Percentiles rank a stretch among this genome's conserved stretches.
Evolutionary conservation across 169 alveolate genomes (phyloP).

Genomic region (Cryptosporidium felis): DNA sequence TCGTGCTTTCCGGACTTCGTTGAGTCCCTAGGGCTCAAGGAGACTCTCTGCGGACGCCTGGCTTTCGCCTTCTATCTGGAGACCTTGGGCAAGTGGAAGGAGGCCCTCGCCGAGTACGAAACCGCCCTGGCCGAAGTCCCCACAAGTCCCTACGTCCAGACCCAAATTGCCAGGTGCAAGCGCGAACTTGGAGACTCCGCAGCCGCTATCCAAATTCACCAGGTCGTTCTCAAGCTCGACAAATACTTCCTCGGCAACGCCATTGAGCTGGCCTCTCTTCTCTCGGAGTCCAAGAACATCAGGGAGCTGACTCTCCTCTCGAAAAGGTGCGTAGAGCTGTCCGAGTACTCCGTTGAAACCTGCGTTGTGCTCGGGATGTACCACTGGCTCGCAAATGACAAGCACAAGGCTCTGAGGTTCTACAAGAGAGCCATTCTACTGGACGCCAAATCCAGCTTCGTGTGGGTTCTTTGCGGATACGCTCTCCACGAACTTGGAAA

Average conservation of each 20-base stretch:
- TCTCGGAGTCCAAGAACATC: slow-evolving; percentile 12
- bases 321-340: slow-evolving; percentile 25
- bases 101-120: slow-evolving; percentile 21
- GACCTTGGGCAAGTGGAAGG: slow-evolving; percentile 39
- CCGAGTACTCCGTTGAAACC: slow-evolving; percentile 59
- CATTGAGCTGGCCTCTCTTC: slow-evolving; percentile 24
- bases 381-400: slow-evolving; percentile 64
- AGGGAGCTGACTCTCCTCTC: slow-evolving; percentile 44
- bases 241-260: background rate
- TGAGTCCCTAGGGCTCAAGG: slow-evolving; percentile 25
- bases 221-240: background rate
- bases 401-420: slow-evolving; percentile 53
- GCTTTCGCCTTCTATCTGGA: slow-evolving; percentile 37
- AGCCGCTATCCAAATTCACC: background rate
- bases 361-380: slow-evolving; percentile 59
- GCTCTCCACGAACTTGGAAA: slow-evolving; percentile 61
- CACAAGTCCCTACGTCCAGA: background rate
- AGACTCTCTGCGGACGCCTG: slow-evolving; percentile 1
- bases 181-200: slow-evolving; percentile 22
- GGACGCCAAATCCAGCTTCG: slow-evolving; percentile 20
- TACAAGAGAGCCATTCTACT: slow-evolving; percentile 56
- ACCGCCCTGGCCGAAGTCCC: background rate
- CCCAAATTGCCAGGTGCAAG: slow-evolving; percentile 45
- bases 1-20: slow-evolving; percentile 21
- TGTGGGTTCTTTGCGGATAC: slow-evolving; percentile 59